Evolutionary conservation across 2,329 filamentous ascomycete species (phyloP).

Genomic region (Bipolaris bicolor): DNA sequence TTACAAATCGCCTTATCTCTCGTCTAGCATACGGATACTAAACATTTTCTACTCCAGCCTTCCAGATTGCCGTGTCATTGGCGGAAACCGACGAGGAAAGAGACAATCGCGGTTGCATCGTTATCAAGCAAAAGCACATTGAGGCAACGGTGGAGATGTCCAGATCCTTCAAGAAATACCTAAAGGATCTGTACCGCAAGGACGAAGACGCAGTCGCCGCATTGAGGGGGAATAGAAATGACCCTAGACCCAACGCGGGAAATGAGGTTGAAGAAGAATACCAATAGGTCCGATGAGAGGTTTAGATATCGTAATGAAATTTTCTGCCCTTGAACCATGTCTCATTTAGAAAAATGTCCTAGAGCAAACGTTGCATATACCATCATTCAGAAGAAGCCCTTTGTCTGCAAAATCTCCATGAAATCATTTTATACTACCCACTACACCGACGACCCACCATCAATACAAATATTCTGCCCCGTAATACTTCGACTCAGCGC

Average conservation of each 20-base stretch:
- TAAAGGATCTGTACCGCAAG: slow-evolving; percentile 11
- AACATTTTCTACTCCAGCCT: slow-evolving; percentile 8
- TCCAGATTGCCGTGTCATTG: slow-evolving; percentile 29
- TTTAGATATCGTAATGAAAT: background rate
- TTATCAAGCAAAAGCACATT: slow-evolving; percentile 16
- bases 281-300: background rate
- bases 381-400: too few species aligned
- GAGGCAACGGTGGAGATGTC: slow-evolving; percentile 18
- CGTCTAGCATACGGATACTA: background rate
- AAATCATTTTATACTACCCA: too few species aligned
- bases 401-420: background rate
- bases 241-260: background rate
- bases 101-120: slow-evolving; percentile 1
- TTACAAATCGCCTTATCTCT: background rate
- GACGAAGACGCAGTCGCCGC: slow-evolving; percentile 8
- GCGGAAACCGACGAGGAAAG: slow-evolving; percentile 20
- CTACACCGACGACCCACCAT: slow-evolving; percentile 40
- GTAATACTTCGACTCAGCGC: slow-evolving; percentile 46
- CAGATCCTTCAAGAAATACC: slow-evolving; percentile 21
- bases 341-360: background rate
- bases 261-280: background rate
- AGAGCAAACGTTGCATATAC: too few species aligned
- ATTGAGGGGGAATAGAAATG: background rate
- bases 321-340: background rate
- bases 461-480: slow-evolving; percentile 48